Evolutionary conservation across 306 rosid genomes (phyloP).

Genomic region (Quercus aquifolioides): DNA sequence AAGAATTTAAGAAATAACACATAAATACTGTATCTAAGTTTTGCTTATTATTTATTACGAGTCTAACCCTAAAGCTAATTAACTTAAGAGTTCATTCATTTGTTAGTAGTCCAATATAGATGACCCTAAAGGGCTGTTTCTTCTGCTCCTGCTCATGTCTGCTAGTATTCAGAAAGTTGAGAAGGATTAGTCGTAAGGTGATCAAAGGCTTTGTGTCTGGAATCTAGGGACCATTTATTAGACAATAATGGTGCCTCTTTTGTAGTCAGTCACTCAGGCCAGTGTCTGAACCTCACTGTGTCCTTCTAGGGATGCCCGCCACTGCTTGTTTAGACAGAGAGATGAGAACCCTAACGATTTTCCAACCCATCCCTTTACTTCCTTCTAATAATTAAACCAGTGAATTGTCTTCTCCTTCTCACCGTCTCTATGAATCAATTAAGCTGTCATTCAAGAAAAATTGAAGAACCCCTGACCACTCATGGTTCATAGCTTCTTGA

Average conservation of each 20-base stretch:
- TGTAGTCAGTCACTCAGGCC: background rate
- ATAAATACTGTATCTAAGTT: too few species aligned
- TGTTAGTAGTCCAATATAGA: too few species aligned
- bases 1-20: fast-evolving
- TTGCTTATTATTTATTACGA: too few species aligned
- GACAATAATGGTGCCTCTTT: constrained; percentile 19
- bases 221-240: constrained; percentile 56
- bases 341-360: constrained; percentile 2
- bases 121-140: too few species aligned
- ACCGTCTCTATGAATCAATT: background rate
- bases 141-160: background rate
- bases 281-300: constrained; percentile 16
- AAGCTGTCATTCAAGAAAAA: background rate
- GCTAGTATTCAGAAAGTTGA: constrained; percentile 32
- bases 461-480: constrained; percentile 10
- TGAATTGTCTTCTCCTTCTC: background rate
- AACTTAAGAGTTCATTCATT: too few species aligned
- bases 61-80: too few species aligned
- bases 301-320: constrained; percentile 31
- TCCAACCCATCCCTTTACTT: constrained; percentile 17
- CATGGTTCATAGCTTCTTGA: background rate
- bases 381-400: background rate
- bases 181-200: constrained; percentile 38
- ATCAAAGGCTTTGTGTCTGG: constrained; percentile 27
- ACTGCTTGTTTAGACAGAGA: constrained; percentile 27